Evolutionary conservation across 139 green algal genomes (phyloP).

Genomic region (Coelastrella sp.): DNA sequence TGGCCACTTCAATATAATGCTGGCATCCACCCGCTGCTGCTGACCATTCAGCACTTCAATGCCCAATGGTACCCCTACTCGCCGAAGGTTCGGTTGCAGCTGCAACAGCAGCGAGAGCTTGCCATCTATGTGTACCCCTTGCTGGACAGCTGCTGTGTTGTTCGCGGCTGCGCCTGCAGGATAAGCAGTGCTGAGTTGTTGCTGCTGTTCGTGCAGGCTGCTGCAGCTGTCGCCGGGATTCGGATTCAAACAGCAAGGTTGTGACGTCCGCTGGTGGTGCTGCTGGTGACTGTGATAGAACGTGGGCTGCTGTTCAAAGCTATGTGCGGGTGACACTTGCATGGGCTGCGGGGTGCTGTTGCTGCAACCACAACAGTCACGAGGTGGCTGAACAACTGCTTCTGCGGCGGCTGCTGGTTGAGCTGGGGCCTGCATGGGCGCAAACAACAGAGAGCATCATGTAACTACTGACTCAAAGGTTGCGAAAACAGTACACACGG

Average conservation of each 20-base stretch:
- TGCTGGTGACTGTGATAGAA: not conserved
- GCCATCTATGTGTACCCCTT: not conserved
- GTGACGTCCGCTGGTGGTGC: too few relatives aligned
- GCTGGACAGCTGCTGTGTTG: not conserved
- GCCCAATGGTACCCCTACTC: constrained; percentile 22
- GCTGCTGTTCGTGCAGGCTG: too few relatives aligned
- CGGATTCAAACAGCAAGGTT: too few relatives aligned
- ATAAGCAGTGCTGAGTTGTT: too few relatives aligned
- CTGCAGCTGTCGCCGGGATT: too few relatives aligned
- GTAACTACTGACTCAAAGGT: not conserved
- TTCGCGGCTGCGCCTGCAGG: too few relatives aligned
- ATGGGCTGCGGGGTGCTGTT: not conserved
- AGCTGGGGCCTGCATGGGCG: not conserved
- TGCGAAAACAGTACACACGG: too few relatives aligned
- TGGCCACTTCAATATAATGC: constrained; percentile 23
- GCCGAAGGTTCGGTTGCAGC: not conserved
- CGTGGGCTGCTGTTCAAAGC: not conserved
- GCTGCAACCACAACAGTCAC: not conserved
- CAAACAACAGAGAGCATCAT: not conserved
- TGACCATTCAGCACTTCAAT: constrained; percentile 23
- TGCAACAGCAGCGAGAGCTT: constrained; percentile 38
- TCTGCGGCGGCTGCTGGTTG: not conserved
- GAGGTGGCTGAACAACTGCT: not conserved
- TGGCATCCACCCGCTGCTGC: not conserved
- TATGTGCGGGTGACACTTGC: not conserved